phyloP scores from a whole-genome alignment of 768 basidiomycete genomes.

The Lactarius deliciosus region DNA sequence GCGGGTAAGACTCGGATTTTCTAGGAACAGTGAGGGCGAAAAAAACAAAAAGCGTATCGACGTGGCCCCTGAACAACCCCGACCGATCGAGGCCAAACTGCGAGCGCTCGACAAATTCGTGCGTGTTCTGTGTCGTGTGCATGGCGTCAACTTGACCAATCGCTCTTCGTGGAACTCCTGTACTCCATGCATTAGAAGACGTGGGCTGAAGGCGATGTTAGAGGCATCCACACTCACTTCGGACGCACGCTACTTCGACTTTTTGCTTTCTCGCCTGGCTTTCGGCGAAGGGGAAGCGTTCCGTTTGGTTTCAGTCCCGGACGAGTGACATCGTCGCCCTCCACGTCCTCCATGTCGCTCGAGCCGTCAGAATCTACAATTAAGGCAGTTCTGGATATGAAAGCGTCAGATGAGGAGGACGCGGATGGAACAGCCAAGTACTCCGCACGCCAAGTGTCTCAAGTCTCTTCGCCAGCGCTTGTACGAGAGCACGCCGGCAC shows the following conservation, averaged over 20 bases:
- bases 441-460: conserved; percentile 37
- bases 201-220: conserved; percentile 49
- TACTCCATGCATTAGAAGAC: conserved; percentile 78
- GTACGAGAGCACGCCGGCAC: no score
- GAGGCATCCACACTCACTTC: conserved; percentile 47
- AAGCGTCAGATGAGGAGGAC: conserved; percentile 53
- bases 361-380: conserved; percentile 55
- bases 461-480: conserved; percentile 12
- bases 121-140: conserved; percentile 44
- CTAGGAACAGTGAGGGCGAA: no score
- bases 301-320: conserved; percentile 65
- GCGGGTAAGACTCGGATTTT: no score
- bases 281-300: conserved; percentile 44
- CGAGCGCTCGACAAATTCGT: conserved; percentile 41
- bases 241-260: conserved; percentile 43
- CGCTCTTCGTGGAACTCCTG: conserved; percentile 50
- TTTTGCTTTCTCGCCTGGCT: conserved; percentile 47
- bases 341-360: conserved; percentile 48
- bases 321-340: conserved; percentile 75
- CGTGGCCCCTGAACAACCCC: conserved; percentile 48
- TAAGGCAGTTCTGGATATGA: conserved; percentile 47
- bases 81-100: conserved; percentile 64
- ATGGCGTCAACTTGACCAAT: not conserved
- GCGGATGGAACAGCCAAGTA: conserved; percentile 69
- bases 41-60: conserved; percentile 47